Evolutionary conservation across 2,329 filamentous ascomycete species (phyloP).

Genomic region (Fusarium sp.): DNA sequence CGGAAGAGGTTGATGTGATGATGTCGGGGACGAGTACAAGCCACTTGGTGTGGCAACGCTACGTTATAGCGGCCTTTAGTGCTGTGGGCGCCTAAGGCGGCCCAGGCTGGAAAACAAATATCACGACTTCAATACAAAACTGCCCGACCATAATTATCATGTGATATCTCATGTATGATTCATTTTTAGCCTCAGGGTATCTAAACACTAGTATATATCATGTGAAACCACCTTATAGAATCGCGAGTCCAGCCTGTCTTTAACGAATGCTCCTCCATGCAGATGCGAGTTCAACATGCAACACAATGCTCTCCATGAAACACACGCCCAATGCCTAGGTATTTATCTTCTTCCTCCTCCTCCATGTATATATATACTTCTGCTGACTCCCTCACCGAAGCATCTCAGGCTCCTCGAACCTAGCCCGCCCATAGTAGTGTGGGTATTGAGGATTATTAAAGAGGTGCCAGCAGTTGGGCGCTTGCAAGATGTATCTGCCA

Average conservation of each 20-base stretch:
- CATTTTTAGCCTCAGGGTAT: background rate
- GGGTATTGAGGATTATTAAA: conserved; percentile 63
- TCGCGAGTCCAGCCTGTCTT: conserved; percentile 3
- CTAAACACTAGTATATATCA: conserved; percentile 20
- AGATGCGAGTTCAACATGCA: conserved; percentile 22
- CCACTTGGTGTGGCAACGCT: background rate
- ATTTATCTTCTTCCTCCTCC: background rate
- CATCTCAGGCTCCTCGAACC: conserved; percentile 56
- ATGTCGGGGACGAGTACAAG: background rate
- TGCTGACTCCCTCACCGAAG: conserved; percentile 29
- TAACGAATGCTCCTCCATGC: conserved; percentile 24
- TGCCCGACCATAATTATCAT: background rate
- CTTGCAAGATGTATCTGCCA: conserved; percentile 76
- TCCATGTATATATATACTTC: background rate
- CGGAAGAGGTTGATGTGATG: conserved; percentile 26
- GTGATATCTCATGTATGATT: background rate
- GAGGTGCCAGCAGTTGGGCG: conserved; percentile 81
- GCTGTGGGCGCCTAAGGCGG: background rate
- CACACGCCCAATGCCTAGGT: background rate
- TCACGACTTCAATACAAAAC: background rate
- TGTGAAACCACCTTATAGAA: conserved; percentile 1
- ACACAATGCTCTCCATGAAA: conserved; percentile 5
- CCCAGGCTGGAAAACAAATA: background rate
- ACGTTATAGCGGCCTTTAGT: conserved; percentile 22
- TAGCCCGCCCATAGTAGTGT: conserved; percentile 51